Evolutionary conservation across 2,329 filamentous ascomycete species (phyloP).

Genomic region (Xylaria polymorpha): DNA sequence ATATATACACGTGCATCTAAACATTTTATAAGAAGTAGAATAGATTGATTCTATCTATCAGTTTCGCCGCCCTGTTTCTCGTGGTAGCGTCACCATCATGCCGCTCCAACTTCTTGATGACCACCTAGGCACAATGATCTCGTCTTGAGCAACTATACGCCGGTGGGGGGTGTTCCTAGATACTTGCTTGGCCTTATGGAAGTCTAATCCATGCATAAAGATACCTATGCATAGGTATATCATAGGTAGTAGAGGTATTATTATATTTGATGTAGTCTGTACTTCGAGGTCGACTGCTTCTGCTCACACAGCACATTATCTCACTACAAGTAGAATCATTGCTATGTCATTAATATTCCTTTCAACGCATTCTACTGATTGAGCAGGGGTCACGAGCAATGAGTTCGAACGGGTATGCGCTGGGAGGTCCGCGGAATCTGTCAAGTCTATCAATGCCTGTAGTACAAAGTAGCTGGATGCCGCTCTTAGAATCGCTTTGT

Average conservation of each 20-base stretch:
- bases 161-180: too few relatives aligned
- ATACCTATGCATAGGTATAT: too few relatives aligned
- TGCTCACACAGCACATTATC: background rate
- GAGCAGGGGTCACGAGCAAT: background rate
- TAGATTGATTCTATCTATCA: too few relatives aligned
- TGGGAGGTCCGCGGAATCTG: background rate
- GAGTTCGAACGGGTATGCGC: background rate
- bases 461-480: constrained; percentile 29
- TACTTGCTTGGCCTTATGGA: too few relatives aligned
- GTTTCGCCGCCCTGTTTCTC: background rate
- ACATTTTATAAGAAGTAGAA: background rate
- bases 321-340: background rate
- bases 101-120: background rate
- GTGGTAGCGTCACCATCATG: background rate
- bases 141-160: background rate
- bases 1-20: constrained; percentile 55
- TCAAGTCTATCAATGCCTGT: constrained; percentile 26
- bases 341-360: background rate
- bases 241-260: too few relatives aligned
- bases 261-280: too few relatives aligned
- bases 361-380: background rate
- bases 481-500: constrained; percentile 19
- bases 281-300: background rate
- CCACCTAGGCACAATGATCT: background rate
- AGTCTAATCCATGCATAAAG: too few relatives aligned